A percentile compares a stretch with the other conserved stretches of the same genome.
Evolutionary conservation across 257 asterid species (phyloP).

Genomic region (Penstemon barbatus): DNA sequence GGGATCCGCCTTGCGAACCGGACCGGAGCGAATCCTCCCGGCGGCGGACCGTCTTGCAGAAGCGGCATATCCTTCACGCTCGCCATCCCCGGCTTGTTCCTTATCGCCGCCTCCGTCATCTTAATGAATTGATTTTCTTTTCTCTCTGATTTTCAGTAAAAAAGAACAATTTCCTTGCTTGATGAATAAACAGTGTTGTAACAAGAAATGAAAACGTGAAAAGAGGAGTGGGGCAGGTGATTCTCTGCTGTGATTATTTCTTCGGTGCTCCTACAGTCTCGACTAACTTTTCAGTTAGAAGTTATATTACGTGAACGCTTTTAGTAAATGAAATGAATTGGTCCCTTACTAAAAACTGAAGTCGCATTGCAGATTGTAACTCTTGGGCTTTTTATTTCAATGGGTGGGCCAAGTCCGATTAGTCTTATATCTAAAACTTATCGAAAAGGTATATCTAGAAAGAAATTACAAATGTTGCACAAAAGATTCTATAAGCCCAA

Average conservation of each 20-base stretch:
- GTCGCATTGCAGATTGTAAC: no score
- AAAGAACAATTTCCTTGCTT: not conserved
- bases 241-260: constrained; percentile 17
- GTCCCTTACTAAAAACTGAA: not conserved
- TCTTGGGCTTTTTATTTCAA: no score
- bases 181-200: not conserved
- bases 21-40: constrained; percentile 95
- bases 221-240: constrained; percentile 1
- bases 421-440: no score
- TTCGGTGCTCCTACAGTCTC: constrained; percentile 17
- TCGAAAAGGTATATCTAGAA: no score
- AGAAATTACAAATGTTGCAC: no score
- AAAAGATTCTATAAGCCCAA: no score
- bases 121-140: not conserved
- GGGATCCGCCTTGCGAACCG: constrained; percentile 88
- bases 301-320: not conserved
- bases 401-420: no score
- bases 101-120: constrained; percentile 86
- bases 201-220: not conserved
- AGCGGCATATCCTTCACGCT: constrained; percentile 94
- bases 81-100: constrained; percentile 88
- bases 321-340: not conserved
- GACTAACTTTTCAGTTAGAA: not conserved
- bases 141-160: not conserved
- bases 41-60: constrained; percentile 95